Evolutionary conservation across 2,329 filamentous ascomycete genomes (phyloP), one percentile per base, ranked within the genome.

Genomic region (Metarhizium guizhouense): DNA sequence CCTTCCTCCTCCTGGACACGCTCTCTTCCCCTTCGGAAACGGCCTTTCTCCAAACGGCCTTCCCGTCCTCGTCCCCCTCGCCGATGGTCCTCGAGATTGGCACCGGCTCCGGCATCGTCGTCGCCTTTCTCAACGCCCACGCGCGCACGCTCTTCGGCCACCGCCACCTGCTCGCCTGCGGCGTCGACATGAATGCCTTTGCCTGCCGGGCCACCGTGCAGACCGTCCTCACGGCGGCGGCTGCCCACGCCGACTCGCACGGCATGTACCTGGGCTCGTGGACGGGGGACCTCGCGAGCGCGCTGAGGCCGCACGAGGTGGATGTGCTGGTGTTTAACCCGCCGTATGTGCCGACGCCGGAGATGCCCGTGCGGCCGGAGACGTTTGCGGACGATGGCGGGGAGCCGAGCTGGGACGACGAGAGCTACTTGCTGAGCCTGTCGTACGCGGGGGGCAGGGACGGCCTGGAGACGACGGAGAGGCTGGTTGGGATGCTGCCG

Each of bases 251-350:
- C 0, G 56, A 55, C 6, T 71, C 70, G 14, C 77, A 71, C 53
- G 79, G 74, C 3, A 63, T 73, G 8, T 89, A 87, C 62, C 71
- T 94, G 7, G 86, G 84, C 45, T 81, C 86, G 18, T 68, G 86
- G 30, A 84, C 84, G 57, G 86, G 82, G 2, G 90, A 97, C 66
- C 77, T 99, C 0, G 77, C 80, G 4, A 70, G 79, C 2, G 74
- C 85, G 0, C 72, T 95, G 45, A 78, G 80, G 7, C 66, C 74
- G 0, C 75, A 77, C 2, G 56, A 52, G 13, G 80, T 95, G 5
- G 94, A 99, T 67, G 80, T 99, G 11, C 78, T 99, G 59, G 80
- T 99, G 32, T 99, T 97, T 78, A 99, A 99, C 68, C 94, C 94
- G 54, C 94, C 94, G 0, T 99, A 99, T 68, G 94, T 99, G 14